Conservation (phyloP, 768 basidiomycete genomes). For the Saitozyma podzolica region DNA sequence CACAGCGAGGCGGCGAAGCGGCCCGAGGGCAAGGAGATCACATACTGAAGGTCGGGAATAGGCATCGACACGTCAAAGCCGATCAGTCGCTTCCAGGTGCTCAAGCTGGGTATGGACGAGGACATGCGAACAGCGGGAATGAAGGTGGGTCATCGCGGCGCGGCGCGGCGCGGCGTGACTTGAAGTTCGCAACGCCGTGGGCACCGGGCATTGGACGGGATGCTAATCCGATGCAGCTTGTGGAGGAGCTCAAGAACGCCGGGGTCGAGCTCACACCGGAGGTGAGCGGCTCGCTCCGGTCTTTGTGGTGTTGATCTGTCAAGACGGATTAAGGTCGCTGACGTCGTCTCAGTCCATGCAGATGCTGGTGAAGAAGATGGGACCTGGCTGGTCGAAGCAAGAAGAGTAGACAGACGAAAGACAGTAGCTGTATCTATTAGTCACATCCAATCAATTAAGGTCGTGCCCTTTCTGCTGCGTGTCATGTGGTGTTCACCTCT, state of each 20-base stretch:
- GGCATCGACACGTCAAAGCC: constrained; percentile 37
- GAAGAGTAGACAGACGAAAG: too few species aligned
- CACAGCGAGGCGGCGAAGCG: not conserved
- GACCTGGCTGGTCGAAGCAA: too few species aligned
- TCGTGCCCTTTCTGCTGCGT: too few species aligned
- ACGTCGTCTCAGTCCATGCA: not conserved
- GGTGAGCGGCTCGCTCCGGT: constrained; percentile 12
- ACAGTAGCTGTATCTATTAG: too few species aligned
- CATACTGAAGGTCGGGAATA: not conserved
- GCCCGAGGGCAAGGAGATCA: not conserved
- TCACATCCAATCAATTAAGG: too few species aligned
- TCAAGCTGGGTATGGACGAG: constrained; percentile 40
- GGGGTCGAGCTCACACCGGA: constrained; percentile 40
- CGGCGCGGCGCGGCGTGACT: not conserved
- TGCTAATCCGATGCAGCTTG: constrained; percentile 18
- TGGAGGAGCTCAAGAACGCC: constrained; percentile 38
- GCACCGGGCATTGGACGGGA: not conserved
- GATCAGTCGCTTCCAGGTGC: constrained; percentile 39
- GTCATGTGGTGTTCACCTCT: too few species aligned
- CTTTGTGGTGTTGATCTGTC: not conserved
- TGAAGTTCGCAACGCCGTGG: not conserved
- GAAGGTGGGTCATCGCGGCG: constrained; percentile 20
- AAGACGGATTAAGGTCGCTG: not conserved
- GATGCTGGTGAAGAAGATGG: too few species aligned
- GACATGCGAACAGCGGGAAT: constrained; percentile 37